phyloP scores from a whole-genome alignment of 345 rosid species.

The Anacardium occidentale region DNA sequence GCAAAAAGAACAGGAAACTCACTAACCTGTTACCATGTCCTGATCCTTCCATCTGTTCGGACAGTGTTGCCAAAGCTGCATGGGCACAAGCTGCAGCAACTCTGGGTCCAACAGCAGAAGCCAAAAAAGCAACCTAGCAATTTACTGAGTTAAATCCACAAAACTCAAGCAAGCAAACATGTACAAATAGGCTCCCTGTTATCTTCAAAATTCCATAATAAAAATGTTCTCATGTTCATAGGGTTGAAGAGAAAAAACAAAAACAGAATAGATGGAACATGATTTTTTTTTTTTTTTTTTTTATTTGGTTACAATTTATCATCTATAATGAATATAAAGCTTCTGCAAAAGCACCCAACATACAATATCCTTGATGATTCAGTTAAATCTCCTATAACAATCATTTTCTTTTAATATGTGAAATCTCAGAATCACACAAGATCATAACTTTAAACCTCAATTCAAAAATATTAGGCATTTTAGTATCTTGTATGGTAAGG shows the following conservation, averaged over 20 bases:
- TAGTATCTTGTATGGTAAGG: background rate
- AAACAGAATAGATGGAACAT: too few species aligned
- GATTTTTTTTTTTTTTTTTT: too few species aligned
- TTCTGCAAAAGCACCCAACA: too few species aligned
- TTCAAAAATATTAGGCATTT: background rate
- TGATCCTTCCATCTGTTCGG: constrained; percentile 47
- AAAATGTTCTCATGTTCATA: too few species aligned
- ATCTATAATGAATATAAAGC: too few species aligned
- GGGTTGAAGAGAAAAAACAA: too few species aligned
- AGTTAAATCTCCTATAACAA: too few species aligned
- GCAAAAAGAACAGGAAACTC: constrained; percentile 10
- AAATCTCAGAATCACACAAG: background rate
- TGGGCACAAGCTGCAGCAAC: constrained; percentile 99
- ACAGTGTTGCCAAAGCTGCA: constrained; percentile 78
- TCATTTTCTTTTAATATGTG: background rate
- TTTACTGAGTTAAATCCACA: constrained; percentile 20
- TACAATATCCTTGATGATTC: too few species aligned
- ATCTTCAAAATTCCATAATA: too few species aligned
- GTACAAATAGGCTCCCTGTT: background rate
- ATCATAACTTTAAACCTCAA: background rate
- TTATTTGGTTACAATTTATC: too few species aligned
- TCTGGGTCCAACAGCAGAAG: constrained; percentile 96
- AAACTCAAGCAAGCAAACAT: background rate
- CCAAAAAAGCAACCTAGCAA: constrained; percentile 87
- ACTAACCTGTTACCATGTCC: constrained; percentile 58